Evolutionary conservation across 2,329 filamentous ascomycete genomes (phyloP).

Genomic region (Fusarium sp.): DNA sequence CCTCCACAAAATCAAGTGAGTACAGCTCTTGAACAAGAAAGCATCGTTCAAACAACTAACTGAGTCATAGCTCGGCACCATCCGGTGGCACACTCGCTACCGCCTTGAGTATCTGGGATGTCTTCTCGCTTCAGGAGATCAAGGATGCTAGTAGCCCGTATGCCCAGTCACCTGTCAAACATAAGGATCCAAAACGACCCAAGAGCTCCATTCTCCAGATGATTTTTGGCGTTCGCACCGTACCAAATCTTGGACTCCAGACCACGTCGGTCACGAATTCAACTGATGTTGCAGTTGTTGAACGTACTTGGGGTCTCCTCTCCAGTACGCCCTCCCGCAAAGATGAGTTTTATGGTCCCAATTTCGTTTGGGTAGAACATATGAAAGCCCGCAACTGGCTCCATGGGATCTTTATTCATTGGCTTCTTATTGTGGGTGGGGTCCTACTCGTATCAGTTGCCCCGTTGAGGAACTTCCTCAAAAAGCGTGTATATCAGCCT

Average conservation of each 20-base stretch:
- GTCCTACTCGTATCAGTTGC: constrained; percentile 56
- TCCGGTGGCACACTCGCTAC: constrained; percentile 77
- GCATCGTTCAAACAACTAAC: constrained; percentile 5
- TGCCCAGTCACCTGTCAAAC: constrained; percentile 65
- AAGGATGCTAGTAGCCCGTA: constrained; percentile 59
- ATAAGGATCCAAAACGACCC: constrained; percentile 46
- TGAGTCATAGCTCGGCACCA: constrained; percentile 47
- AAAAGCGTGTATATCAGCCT: constrained; percentile 58
- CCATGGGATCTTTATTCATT: constrained; percentile 60
- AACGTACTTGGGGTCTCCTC: constrained; percentile 71
- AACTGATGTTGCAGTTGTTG: constrained; percentile 64
- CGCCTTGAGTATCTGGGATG: constrained; percentile 66
- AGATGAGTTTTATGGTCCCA: constrained; percentile 65
- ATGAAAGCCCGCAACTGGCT: constrained; percentile 60
- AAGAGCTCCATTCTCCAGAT: constrained; percentile 50
- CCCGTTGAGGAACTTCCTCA: constrained; percentile 56
- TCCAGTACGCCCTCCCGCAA: constrained; percentile 54
- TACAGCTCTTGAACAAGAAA: not conserved
- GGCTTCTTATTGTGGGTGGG: constrained; percentile 54
- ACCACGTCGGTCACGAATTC: constrained; percentile 61
- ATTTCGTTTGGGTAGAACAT: constrained; percentile 67
- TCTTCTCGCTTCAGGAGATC: constrained; percentile 60
- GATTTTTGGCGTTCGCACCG: constrained; percentile 59
- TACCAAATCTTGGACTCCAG: constrained; percentile 64
- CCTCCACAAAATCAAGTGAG: constrained; percentile 54